Conservation (phyloP, 2,329 filamentous ascomycete genomes). For the Gnomoniopsis sp. region DNA sequence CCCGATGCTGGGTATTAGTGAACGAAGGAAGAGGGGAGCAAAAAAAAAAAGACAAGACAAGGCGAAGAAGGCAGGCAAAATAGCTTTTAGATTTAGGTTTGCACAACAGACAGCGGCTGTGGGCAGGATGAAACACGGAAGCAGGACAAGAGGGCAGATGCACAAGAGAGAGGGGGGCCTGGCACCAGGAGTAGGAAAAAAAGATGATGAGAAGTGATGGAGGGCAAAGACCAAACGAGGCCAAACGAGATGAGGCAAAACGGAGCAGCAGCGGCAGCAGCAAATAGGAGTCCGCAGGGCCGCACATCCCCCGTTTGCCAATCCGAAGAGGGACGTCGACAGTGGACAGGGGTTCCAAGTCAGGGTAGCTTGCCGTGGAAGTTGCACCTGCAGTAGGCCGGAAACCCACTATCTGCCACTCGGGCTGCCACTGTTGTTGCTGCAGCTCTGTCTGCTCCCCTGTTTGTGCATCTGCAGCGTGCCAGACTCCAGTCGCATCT, state of each 20-base stretch:
- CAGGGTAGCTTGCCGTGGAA: not conserved
- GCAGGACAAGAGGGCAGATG: too few species aligned
- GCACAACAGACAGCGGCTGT: too few species aligned
- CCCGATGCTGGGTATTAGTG: too few species aligned
- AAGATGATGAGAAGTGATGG: not conserved
- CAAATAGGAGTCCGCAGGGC: constrained; percentile 19
- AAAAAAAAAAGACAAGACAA: too few species aligned
- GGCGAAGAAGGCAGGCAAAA: too few species aligned
- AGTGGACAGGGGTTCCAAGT: constrained; percentile 4
- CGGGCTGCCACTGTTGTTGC: too few species aligned
- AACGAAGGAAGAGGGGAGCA: too few species aligned
- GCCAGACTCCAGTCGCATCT: too few species aligned
- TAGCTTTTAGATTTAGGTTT: too few species aligned
- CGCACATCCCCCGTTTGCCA: not conserved
- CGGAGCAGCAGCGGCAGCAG: constrained; percentile 12
- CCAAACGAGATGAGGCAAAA: constrained; percentile 11
- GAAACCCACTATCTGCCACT: too few species aligned
- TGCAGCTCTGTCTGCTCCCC: not conserved
- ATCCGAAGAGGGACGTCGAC: not conserved
- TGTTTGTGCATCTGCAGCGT: too few species aligned
- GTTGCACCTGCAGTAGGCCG: not conserved
- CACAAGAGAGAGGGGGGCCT: not conserved
- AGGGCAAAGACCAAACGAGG: not conserved
- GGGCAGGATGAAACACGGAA: too few species aligned
- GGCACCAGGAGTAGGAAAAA: not conserved